Base-by-base conservation (phyloP, 306 rosid species). In the Prunus campanulata region DNA sequence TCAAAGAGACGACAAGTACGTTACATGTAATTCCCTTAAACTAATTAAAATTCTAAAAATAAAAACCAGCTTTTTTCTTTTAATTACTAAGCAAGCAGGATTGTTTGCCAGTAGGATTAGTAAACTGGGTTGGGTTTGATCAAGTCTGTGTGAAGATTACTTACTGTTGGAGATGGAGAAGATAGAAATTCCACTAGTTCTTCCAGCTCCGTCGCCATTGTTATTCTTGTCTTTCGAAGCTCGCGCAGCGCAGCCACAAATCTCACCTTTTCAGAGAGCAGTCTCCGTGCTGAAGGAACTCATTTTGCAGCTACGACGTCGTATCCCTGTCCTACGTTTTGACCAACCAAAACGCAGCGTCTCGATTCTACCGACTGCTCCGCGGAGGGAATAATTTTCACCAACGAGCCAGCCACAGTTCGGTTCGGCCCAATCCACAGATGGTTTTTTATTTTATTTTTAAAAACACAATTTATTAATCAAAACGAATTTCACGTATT, bases 121-220 rank as follows among this genome's bases (percentile, higher is more conserved):
- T 32, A 35, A 35, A 79, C 14, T 49, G 46, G 48, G 68, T 13
- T 16, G 52, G 29, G 66, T 19, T 5, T 29, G 29, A 15, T 29
- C 13, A 18, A 44, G 65, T 70, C 57, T 8, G 71, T 68, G 56
- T 8, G 77, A 30, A 27, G 52, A 80, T 19, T 56, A 15, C 64
- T 75, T 75, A 91, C 98, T 80, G 86, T 92, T 29, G 93, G 95
- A 2, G 98, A 90, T 10, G 97, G 93, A 52, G 89, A 90, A 7
- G 93, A 87, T 1, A 94, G 89, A 71, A 94, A 94, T 46, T 75
- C 80, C 16, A 94, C 62, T n/a, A 94, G 88, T 81, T 94, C 97
- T 85, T 90, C 98, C 11, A 90, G 89, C 76, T 94, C 97, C 69
- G 88, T 94, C 86, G 96, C 90, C 98, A 94, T 94, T 66, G 46